phyloP scores from a whole-genome alignment of 192 early-diverging fungal genomes.

The Phlyctochytrium arcticum region DNA sequence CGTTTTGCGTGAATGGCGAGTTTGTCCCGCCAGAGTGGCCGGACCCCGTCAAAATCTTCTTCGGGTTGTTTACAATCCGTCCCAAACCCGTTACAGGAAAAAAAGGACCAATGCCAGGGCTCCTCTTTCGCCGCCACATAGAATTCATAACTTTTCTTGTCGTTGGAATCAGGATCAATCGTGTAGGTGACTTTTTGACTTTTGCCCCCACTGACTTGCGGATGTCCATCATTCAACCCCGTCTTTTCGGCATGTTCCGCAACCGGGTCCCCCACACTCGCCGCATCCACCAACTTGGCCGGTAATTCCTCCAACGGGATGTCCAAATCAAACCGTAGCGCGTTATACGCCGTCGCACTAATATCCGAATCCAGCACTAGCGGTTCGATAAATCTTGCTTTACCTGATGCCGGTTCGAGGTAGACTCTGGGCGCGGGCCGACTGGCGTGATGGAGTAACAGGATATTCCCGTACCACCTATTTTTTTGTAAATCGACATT shows the following conservation, averaged over 20 bases:
- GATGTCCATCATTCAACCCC: not conserved
- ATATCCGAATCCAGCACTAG: not conserved
- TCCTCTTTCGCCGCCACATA: conserved; percentile 3
- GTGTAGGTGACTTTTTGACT: not conserved
- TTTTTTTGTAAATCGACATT: conserved; percentile 1
- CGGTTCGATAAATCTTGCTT: not conserved
- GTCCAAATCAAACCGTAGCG: not conserved
- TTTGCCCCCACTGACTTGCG: not conserved
- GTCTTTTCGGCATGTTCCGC: not conserved
- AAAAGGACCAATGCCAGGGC: conserved; percentile 14
- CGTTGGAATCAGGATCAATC: not conserved
- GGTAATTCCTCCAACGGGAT: not conserved
- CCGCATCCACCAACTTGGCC: not conserved
- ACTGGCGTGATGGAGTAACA: not conserved
- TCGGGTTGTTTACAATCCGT: conserved; percentile 5
- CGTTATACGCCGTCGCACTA: not conserved
- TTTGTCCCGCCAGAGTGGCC: conserved; percentile 7
- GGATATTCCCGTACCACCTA: not conserved
- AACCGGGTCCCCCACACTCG: not conserved
- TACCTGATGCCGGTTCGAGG: not conserved
- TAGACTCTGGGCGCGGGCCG: not conserved
- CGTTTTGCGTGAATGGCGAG: not conserved
- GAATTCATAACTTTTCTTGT: not conserved
- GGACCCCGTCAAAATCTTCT: conserved; percentile 6
- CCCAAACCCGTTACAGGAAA: conserved; percentile 17